Percentiles rank a stretch among this genome's conserved stretches.
phyloP scores from a whole-genome alignment of 2,329 filamentous ascomycete species.

The Hirsutella thompsonii region DNA sequence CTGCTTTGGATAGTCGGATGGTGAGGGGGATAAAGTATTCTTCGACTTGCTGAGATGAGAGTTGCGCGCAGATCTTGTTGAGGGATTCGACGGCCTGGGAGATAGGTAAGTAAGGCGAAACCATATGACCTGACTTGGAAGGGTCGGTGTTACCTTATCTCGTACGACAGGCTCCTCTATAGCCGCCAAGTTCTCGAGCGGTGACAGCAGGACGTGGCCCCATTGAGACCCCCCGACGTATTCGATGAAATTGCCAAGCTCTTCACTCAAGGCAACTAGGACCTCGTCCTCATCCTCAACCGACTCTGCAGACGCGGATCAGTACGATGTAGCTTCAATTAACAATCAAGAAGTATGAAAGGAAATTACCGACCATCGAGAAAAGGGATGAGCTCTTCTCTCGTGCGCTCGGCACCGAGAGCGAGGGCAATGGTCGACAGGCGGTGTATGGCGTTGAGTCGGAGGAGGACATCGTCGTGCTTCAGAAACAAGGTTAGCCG shows the following conservation, averaged over 20 bases:
- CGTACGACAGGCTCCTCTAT: slow-evolving; percentile 97
- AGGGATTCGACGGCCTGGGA: slow-evolving; percentile 88
- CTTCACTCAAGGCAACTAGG: slow-evolving; percentile 89
- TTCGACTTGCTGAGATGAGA: slow-evolving; percentile 87
- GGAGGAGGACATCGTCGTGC: slow-evolving; percentile 97
- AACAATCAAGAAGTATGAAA: too few relatives aligned
- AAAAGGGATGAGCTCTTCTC: slow-evolving; percentile 97
- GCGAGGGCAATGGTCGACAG: slow-evolving; percentile 97
- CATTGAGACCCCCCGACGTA: slow-evolving; percentile 91
- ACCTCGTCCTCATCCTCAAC: slow-evolving; percentile 99
- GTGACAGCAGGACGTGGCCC: slow-evolving; percentile 91
- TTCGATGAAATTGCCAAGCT: slow-evolving; percentile 92
- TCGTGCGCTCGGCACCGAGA: slow-evolving; percentile 87
- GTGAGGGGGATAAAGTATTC: slow-evolving; percentile 95
- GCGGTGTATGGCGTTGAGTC: slow-evolving; percentile 95
- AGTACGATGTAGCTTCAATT: not conserved
- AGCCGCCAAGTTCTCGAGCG: slow-evolving; percentile 92
- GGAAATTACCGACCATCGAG: slow-evolving; percentile 77
- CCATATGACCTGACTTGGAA: slow-evolving; percentile 4
- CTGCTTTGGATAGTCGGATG: slow-evolving; percentile 91
- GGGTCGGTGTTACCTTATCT: slow-evolving; percentile 63
- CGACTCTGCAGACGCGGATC: slow-evolving; percentile 52
- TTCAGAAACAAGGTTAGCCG: slow-evolving; percentile 24
- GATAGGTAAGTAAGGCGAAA: slow-evolving; percentile 1
- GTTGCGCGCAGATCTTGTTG: slow-evolving; percentile 95